Conservation (phyloP, 1,284 basidiomycete species). For the Apiotrichum akiyoshidainum region DNA sequence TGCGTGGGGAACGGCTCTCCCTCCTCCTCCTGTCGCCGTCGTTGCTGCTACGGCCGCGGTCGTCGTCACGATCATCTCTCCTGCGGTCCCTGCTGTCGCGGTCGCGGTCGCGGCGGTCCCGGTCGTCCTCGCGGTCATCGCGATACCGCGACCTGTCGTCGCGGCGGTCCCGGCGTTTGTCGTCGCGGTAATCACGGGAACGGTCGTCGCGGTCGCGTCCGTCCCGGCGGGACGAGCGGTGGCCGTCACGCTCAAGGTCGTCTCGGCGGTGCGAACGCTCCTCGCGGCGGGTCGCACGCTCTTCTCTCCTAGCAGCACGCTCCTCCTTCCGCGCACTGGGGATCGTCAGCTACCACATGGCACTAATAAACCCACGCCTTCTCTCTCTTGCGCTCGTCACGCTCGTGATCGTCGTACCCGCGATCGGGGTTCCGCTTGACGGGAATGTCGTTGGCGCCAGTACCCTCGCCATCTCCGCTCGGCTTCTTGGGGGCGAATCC, state of each 20-base stretch:
- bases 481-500: constrained; percentile 48
- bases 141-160: constrained; percentile 14
- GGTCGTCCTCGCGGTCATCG: constrained; percentile 18
- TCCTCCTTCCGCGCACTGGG: constrained; percentile 45
- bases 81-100: neutral
- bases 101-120: neutral
- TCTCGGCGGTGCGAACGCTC: neutral
- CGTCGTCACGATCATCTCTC: too few relatives aligned
- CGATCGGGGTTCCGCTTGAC: constrained; percentile 30
- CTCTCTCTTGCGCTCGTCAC: constrained; percentile 39
- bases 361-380: constrained; percentile 50
- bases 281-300: constrained; percentile 26
- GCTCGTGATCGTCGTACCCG: constrained; percentile 33
- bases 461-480: constrained; percentile 24
- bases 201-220: too few relatives aligned
- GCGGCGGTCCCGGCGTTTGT: neutral
- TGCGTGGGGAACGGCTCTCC: neutral
- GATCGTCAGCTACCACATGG: neutral
- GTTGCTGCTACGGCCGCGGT: too few relatives aligned
- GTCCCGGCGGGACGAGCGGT: too few relatives aligned
- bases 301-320: constrained; percentile 39
- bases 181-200: too few relatives aligned
- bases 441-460: constrained; percentile 36
- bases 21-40: too few relatives aligned
- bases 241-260: neutral